Evolutionary conservation across 2,329 filamentous ascomycete genomes (phyloP), one percentile per base, ranked within the genome.

Genomic region (Colletotrichum filicis): DNA sequence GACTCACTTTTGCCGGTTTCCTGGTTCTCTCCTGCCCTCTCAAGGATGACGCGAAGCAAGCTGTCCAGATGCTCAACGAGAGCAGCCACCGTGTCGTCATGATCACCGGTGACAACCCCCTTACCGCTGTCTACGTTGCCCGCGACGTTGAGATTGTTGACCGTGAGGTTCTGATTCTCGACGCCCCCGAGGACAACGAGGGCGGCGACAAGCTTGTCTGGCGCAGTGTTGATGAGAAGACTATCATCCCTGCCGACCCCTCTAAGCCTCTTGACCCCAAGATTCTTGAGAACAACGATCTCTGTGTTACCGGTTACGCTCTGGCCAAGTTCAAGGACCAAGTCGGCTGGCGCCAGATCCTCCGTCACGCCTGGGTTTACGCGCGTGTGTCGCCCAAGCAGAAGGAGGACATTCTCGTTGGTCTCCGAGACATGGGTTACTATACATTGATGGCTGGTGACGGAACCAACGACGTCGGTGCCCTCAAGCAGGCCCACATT

Each of bases 401-500:
- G 80, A 99, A 99, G 86, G 97, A 99, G 83, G 95, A 98, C 67
- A 98, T 99, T 79, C 88, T 99, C n/a, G 90, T 98, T 26, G 97
- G 97, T 49, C 90, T 98, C 74, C 98, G 98, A 85, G 95, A 98
- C 79, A 94, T 95, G 85, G 97, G 97, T 62, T 99, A 99, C 86
- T 98, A 97, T 74, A 99, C 97, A 35, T 90, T 99, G 75, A 99
- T 99, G 97, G 97, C 95, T 78, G 97, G 97, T 83, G 97, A 99
- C 79, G 97, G 97, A 75, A 99, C 97, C 68, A 99, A 99, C 82
- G 97, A 99, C 80, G 97, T 99, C 68, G 97, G 97, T 76, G 97
- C 97, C 57, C 87, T 99, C 79, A 99, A 99, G 87, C 97, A 99
- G 85, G 97, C 97, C 53, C 97, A 99, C 80, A 95, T 99, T 75